These are phyloP conservation scores for Bacidia rubella DNA, from an alignment of 495 filamentous ascomycete genomes.

Conservation along the genomic window DNA sequence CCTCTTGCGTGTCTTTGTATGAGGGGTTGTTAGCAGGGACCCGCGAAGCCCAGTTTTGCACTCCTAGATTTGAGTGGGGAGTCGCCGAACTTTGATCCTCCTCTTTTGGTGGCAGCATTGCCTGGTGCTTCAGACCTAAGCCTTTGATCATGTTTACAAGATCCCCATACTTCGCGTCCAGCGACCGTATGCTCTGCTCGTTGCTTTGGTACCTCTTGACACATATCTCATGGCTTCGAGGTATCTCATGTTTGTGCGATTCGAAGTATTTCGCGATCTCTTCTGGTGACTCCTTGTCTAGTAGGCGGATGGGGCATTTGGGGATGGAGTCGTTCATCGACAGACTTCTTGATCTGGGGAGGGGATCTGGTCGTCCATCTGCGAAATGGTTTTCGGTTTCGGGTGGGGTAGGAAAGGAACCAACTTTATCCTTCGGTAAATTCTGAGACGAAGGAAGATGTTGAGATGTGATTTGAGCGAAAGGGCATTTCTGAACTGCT, in stretches of 20 bases:
- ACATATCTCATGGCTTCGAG: slow-evolving; percentile 80
- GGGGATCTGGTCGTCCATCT: not conserved
- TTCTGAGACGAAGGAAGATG: slow-evolving; percentile 25
- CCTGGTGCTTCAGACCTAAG: slow-evolving; percentile 67
- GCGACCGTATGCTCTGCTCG: slow-evolving; percentile 61
- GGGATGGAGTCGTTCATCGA: slow-evolving; percentile 37
- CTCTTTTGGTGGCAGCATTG: slow-evolving; percentile 54
- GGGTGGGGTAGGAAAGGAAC: slow-evolving; percentile 12
- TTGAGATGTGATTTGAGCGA: slow-evolving; percentile 8
- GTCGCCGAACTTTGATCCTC: slow-evolving; percentile 32
- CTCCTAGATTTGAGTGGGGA: slow-evolving; percentile 45
- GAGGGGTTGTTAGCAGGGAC: too few relatives aligned
- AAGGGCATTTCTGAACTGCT: not conserved
- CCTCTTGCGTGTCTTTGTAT: not conserved
- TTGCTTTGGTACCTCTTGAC: slow-evolving; percentile 76
- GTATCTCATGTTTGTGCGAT: slow-evolving; percentile 83
- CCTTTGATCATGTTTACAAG: slow-evolving; percentile 84
- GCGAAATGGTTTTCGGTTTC: not conserved
- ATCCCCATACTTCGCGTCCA: slow-evolving; percentile 85
- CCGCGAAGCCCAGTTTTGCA: slow-evolving; percentile 66
- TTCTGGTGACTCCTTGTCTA: slow-evolving; percentile 81
- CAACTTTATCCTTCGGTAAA: slow-evolving; percentile 2
- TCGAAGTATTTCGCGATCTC: slow-evolving; percentile 84
- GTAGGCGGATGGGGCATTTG: slow-evolving; percentile 76
- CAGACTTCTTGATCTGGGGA: not conserved